A percentile compares a stretch with the other conserved stretches of the same genome.
Evolutionary conservation across 2,329 filamentous ascomycete species (phyloP).

Genomic region (Paracamarosporium sp.): DNA sequence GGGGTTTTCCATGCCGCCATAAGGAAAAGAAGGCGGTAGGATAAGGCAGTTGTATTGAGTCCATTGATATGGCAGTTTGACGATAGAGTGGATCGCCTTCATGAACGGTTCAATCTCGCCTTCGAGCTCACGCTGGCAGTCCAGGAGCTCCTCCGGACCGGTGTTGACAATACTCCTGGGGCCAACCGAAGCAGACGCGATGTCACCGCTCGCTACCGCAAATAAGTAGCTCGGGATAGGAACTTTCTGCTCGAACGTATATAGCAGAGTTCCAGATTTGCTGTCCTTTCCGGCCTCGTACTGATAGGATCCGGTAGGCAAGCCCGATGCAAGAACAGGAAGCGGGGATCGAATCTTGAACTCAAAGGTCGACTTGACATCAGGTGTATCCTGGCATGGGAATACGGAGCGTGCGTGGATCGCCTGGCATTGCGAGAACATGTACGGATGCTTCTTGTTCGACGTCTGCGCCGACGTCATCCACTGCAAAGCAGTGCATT

Average conservation of each 20-base stretch:
- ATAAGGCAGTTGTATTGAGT: constrained; percentile 94
- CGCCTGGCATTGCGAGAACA: constrained; percentile 98
- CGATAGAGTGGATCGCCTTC: constrained; percentile 77
- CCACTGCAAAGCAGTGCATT: constrained; percentile 95
- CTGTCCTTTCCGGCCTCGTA: constrained; percentile 62
- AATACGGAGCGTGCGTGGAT: constrained; percentile 94
- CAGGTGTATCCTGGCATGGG: constrained; percentile 96
- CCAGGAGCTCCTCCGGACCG: constrained; percentile 83
- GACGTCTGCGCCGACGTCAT: constrained; percentile 91
- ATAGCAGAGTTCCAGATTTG: constrained; percentile 64
- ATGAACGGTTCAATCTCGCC: constrained; percentile 92
- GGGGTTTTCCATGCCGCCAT: constrained; percentile 81
- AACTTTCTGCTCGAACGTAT: constrained; percentile 87
- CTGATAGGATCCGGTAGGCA: constrained; percentile 63
- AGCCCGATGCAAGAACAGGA: constrained; percentile 89
- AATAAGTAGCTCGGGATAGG: constrained; percentile 96
- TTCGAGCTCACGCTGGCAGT: constrained; percentile 90
- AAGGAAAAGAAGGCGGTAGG: constrained; percentile 76
- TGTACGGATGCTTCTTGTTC: constrained; percentile 94
- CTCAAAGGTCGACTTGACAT: constrained; percentile 93
- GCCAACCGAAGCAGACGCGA: constrained; percentile 84
- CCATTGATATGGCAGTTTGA: constrained; percentile 86
- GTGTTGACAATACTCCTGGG: constrained; percentile 84
- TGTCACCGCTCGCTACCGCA: constrained; percentile 84
- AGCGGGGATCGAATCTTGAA: constrained; percentile 88